Evolutionary conservation across 768 basidiomycete species (phyloP), one percentile per base, ranked within the genome.

Genomic region (Tylopilus subfusipes): DNA sequence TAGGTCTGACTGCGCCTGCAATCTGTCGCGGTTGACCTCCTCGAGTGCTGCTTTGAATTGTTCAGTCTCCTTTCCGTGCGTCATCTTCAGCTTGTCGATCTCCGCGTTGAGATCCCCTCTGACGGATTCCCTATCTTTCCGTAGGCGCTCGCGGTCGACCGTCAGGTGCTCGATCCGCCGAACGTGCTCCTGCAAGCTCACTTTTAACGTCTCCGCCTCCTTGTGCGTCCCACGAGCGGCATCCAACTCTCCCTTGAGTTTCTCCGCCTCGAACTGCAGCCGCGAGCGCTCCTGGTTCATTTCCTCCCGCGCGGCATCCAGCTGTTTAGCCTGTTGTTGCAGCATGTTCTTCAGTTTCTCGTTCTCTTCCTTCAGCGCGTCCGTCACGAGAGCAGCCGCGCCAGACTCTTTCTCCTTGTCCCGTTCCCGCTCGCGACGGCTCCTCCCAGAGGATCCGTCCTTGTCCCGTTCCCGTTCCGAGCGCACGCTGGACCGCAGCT

Each of bases 101-200:
- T 72, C 65, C 25, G 48, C 48, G 24, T n/a, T 49, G 31, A 68
- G 48, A n/a, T 14, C 55, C 3, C 42, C 46, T 18, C 39, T 56
- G n/a, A 55, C 6, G 10, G 53, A 44, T 11, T 70, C 70, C 30
- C 53, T 61, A 1, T 68, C 68, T 40, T 53, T 68, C 34, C 61
- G 55, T 19, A 62, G 6, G 13, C 67, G 63, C 3, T 70, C 70
- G 42, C 65, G 61, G 16, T 65, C 67, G 18, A 45, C n/a, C 5
- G 59, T 46, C 39, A 69, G 42, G 34, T 57, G 44, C 24, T 65
- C 66, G 8, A 64, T 14, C 36, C 62, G 66, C 14, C 40, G 56
- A 7, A 10, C 50, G 24, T 68, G 59, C 12, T 65, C 58, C 45
- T 65, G 58, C 25, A 63, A 56, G 29, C 29, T 56, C 22, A 43